Evolutionary conservation across 116 monocot genomes (phyloP).

Genomic region (Trichopus zeylanicus): DNA sequence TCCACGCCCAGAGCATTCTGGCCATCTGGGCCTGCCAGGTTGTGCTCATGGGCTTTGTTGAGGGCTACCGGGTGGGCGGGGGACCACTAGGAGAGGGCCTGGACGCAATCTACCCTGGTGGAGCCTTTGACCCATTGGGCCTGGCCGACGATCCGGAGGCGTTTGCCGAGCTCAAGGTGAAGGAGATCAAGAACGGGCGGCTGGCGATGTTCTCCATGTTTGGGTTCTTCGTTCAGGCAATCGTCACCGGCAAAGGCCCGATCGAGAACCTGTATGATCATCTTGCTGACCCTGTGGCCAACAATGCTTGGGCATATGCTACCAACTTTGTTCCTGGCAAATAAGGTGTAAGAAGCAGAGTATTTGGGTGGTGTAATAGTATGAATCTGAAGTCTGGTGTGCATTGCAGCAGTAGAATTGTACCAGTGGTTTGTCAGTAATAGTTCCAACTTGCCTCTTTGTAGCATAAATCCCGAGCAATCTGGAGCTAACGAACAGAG

Average conservation of each 20-base stretch:
- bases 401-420: neutral
- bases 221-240: slow-evolving; percentile 71
- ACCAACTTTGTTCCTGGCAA: slow-evolving; percentile 59
- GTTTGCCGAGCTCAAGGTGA: slow-evolving; percentile 75
- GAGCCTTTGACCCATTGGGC: slow-evolving; percentile 65
- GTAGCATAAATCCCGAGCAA: neutral
- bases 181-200: slow-evolving; percentile 76
- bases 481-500: neutral
- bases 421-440: neutral
- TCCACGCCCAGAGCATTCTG: slow-evolving; percentile 88
- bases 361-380: neutral
- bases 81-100: slow-evolving; percentile 73
- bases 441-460: neutral
- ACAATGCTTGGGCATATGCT: slow-evolving; percentile 26
- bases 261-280: slow-evolving; percentile 72
- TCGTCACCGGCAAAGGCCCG: slow-evolving; percentile 72
- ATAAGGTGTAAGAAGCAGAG: neutral
- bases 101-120: slow-evolving; percentile 59
- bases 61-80: slow-evolving; percentile 74
- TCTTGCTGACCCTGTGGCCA: slow-evolving; percentile 23
- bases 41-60: slow-evolving; percentile 67
- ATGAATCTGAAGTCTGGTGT: neutral
- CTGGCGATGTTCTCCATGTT: slow-evolving; percentile 73
- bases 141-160: slow-evolving; percentile 71
- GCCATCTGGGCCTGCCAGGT: slow-evolving; percentile 71